Base-by-base conservation (phyloP, 208 protist species). In the Trypanosoma brucei region DNA sequence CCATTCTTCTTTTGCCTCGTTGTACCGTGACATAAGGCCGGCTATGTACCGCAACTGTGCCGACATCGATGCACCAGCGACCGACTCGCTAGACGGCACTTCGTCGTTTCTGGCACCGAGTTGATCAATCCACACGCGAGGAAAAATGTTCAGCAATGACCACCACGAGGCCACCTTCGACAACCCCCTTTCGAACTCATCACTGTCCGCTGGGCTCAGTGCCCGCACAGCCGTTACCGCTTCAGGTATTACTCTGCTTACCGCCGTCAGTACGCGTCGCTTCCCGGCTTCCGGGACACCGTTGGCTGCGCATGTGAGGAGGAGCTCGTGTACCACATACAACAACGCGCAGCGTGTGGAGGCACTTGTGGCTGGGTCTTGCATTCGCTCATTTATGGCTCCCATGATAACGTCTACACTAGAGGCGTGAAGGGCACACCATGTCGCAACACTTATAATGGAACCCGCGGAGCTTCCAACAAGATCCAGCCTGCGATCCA, bases 251-350 rank as follows among this genome's bases (percentile, higher is more conserved):
- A 70, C 62, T 5, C 64, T 68, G 42, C 73, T 80, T 35, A 92
- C 73, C 36, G 84, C 80, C 37, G 78, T 58, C 31, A 95, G 65
- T 37, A 91, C 72, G 8, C 60, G 62, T 5, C 78, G 81, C 73
- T 84, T 84, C 9, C 77, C 76, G 35, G 65, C 70, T 36, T 93
- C 84, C 6, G 78, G 72, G 35, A 84, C 77, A 14, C 84, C 90
- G 33, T 76, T 72, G 4, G 75, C 77, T 14, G 78, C 72, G 53
- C 84, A 92, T 36, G 78, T 91, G 44, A 95, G 75, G 14, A 95
- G 72, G 13, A 95, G 62, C 57, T 95, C 90, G 64, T 95, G 90
- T 8, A 92, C 53, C 2, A 95, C 86, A 58, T 90, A 90, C 31
- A 95, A 46, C 9, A 95, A 71, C 30, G 84, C 75, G 3, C 82